A percentile compares a stretch with the other conserved stretches of the same genome.
Evolutionary conservation across 1,284 basidiomycete species (phyloP).

Genomic region (Ustilago tritici): DNA sequence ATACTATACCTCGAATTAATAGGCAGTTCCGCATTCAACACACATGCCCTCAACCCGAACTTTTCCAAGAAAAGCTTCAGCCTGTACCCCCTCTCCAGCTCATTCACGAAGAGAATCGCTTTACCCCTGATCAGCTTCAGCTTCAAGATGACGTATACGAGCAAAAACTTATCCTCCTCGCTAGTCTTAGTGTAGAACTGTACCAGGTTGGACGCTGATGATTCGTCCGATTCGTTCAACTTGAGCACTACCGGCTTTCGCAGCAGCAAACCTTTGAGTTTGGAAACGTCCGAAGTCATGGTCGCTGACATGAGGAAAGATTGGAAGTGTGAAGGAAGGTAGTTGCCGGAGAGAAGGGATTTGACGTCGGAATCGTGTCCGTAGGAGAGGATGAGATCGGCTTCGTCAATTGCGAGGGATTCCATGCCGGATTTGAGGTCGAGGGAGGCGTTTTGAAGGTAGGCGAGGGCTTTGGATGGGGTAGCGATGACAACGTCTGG

Average conservation of each 20-base stretch:
- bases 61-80: conserved; percentile 97
- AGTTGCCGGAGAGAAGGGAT: conserved; percentile 79
- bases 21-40: conserved; percentile 95
- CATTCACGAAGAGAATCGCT: conserved; percentile 96
- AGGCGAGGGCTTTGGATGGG: conserved; percentile 82
- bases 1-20: conserved; percentile 95
- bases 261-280: conserved; percentile 86
- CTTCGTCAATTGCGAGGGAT: conserved; percentile 95
- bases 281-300: conserved; percentile 93
- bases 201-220: conserved; percentile 42
- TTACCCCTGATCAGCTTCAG: conserved; percentile 95
- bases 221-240: conserved; percentile 51
- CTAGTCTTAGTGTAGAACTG: conserved; percentile 71
- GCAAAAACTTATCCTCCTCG: conserved; percentile 94
- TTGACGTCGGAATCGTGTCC: conserved; percentile 92
- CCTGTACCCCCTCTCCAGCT: conserved; percentile 92
- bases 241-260: conserved; percentile 81
- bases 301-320: conserved; percentile 98
- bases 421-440: conserved; percentile 74
- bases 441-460: conserved; percentile 79
- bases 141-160: conserved; percentile 93
- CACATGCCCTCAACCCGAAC: conserved; percentile 95
- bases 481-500: conserved; percentile 94
- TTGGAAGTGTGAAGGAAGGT: conserved; percentile 88
- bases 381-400: conserved; percentile 95